These are phyloP conservation scores for Arachis monticola DNA, from an alignment of 331 rosid genomes.

Conservation along the genomic window DNA sequence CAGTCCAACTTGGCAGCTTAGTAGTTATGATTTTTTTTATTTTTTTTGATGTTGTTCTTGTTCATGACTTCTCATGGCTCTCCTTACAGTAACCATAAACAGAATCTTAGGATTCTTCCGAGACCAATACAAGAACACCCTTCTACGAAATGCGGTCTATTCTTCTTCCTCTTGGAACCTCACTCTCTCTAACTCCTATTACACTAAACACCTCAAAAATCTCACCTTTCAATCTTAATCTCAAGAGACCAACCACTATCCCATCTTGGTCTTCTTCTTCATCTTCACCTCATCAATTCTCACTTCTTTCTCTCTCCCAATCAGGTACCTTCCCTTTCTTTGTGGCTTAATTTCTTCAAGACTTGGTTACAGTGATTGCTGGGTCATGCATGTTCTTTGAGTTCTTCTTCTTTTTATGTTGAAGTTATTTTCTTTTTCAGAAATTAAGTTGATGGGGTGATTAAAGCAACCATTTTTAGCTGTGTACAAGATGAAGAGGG, in stretches of 20 bases:
- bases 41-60: not conserved
- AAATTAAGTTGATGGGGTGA: conserved; percentile 23
- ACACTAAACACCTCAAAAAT: conserved; percentile 47
- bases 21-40: not conserved
- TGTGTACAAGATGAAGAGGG: conserved; percentile 19
- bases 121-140: conserved; percentile 22
- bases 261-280: conserved; percentile 56
- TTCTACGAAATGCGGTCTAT: conserved; percentile 80
- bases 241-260: conserved; percentile 48
- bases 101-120: conserved; percentile 49
- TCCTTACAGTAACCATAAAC: not conserved
- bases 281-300: conserved; percentile 45
- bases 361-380: not conserved
- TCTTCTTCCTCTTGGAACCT: conserved; percentile 69
- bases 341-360: not conserved
- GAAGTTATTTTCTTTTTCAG: conserved; percentile 17
- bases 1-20: not conserved
- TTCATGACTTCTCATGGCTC: not conserved
- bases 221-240: conserved; percentile 43
- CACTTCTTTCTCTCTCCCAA: conserved; percentile 54
- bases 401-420: not conserved
- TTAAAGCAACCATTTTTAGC: conserved; percentile 19
- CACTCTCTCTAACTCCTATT: conserved; percentile 59
- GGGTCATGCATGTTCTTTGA: conserved; percentile 4
- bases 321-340: conserved; percentile 50